A percentile compares a stretch with the other conserved stretches of the same genome.
Evolutionary conservation across 768 basidiomycete genomes (phyloP).

Genomic region (Tylopilus rubrobrunneus): DNA sequence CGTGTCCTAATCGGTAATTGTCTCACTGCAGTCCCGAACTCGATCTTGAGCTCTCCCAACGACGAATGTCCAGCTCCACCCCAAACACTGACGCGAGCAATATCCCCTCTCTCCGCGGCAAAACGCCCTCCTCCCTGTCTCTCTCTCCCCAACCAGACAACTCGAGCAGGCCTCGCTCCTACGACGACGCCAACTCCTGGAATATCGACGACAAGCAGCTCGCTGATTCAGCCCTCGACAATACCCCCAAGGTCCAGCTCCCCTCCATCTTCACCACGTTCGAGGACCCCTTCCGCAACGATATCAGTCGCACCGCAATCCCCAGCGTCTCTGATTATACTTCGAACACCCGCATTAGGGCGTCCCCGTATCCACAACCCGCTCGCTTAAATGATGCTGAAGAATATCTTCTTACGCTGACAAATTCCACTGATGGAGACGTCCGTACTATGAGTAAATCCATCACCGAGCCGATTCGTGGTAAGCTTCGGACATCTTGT

Average conservation of each 20-base stretch:
- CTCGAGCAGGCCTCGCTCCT: conserved; percentile 35
- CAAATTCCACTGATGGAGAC: too few relatives aligned
- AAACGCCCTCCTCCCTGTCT: conserved; percentile 49
- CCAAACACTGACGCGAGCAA: conserved; percentile 58
- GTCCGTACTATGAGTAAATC: too few relatives aligned
- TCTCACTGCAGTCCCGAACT: conserved; percentile 35
- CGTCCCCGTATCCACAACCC: conserved; percentile 54
- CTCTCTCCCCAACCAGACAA: conserved; percentile 44
- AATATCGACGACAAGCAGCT: conserved; percentile 36
- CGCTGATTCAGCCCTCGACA: conserved; percentile 38
- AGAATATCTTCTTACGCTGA: too few relatives aligned
- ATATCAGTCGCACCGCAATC: conserved; percentile 59
- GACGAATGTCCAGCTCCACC: conserved; percentile 79
- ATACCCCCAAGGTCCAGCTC: conserved; percentile 55
- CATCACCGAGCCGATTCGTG: too few relatives aligned
- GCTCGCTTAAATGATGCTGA: not conserved
- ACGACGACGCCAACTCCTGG: conserved; percentile 23
- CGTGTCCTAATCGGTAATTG: conserved; percentile 10
- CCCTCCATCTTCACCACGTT: conserved; percentile 73
- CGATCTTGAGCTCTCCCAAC: conserved; percentile 49
- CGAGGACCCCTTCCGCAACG: conserved; percentile 53
- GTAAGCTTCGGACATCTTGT: too few relatives aligned
- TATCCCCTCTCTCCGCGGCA: conserved; percentile 56
- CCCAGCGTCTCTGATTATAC: conserved; percentile 53
- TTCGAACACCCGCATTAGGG: conserved; percentile 42